Conservation (phyloP, 257 asterid genomes). For the Phtheirospermum japonicum region DNA sequence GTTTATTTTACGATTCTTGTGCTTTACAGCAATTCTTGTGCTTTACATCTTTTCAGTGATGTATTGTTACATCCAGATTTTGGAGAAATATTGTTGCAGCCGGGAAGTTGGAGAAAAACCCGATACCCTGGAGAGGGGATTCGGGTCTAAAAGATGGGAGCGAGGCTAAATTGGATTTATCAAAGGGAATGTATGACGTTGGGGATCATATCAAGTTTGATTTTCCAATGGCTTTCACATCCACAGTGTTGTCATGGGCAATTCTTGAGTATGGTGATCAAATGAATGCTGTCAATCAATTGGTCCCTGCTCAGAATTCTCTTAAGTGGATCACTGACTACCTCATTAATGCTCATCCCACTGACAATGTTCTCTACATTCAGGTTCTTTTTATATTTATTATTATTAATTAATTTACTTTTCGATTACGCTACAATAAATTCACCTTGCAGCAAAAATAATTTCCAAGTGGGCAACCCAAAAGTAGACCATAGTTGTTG, state of each 20-base stretch:
- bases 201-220: conserved; percentile 85
- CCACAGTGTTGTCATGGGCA: conserved; percentile 81
- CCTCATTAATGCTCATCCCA: too few species aligned
- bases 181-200: conserved; percentile 89
- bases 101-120: conserved; percentile 63
- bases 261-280: conserved; percentile 86
- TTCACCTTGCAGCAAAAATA: too few species aligned
- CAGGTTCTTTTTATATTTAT: too few species aligned
- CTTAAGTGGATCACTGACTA: too few species aligned
- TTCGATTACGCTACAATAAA: too few species aligned
- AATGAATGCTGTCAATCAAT: conserved; percentile 57
- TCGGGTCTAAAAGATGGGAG: conserved; percentile 73
- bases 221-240: conserved; percentile 93
- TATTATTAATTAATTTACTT: too few species aligned
- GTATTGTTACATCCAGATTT: too few species aligned
- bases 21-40: too few species aligned
- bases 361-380: too few species aligned
- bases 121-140: conserved; percentile 78
- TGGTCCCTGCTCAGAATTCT: too few species aligned
- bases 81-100: conserved; percentile 56
- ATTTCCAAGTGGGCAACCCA: conserved; percentile 68
- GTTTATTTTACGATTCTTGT: too few species aligned
- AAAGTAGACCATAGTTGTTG: conserved; percentile 72
- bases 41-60: too few species aligned
- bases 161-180: conserved; percentile 66